phyloP scores from a whole-genome alignment of 331 rosid genomes.

The Erythrophleum ivorense region DNA sequence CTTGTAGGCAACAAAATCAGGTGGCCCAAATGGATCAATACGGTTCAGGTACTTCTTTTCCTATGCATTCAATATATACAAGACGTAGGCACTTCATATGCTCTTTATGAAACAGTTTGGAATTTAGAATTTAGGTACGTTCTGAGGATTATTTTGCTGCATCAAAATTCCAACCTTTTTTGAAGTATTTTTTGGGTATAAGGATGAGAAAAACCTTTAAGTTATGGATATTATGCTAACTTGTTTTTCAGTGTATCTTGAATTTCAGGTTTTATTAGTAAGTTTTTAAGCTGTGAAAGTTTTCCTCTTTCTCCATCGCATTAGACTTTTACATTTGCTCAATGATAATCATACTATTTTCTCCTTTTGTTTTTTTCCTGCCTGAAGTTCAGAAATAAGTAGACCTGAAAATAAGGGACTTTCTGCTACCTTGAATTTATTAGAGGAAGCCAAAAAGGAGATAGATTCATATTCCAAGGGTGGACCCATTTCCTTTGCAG shows the following conservation, averaged over 20 bases:
- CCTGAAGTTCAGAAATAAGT: conserved; percentile 89
- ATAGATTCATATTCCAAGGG: conserved; percentile 89
- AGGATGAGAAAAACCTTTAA: conserved; percentile 15
- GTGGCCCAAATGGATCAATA: conserved; percentile 95
- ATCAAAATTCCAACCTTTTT: neutral
- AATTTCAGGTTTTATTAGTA: conserved; percentile 17
- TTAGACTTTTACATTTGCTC: neutral
- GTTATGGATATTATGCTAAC: neutral
- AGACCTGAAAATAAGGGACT: conserved; percentile 91
- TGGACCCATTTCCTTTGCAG: conserved; percentile 89
- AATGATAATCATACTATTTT: conserved; percentile 33
- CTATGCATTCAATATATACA: conserved; percentile 13
- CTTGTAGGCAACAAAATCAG: conserved; percentile 92
- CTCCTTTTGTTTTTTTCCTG: conserved; percentile 39
- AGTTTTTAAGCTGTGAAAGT: conserved; percentile 4
- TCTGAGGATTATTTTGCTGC: conserved; percentile 9
- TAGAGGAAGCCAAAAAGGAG: conserved; percentile 91
- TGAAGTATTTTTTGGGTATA: neutral
- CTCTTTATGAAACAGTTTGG: neutral
- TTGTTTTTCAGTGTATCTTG: conserved; percentile 25
- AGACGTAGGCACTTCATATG: conserved; percentile 9
- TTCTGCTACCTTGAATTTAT: conserved; percentile 68
- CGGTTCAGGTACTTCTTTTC: conserved; percentile 74
- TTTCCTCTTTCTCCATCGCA: conserved; percentile 4
- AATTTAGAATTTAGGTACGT: neutral